Evolutionary conservation across 2,329 filamentous ascomycete species (phyloP), one percentile per base, ranked within the genome.

Genomic region (Aspergillus sp.): DNA sequence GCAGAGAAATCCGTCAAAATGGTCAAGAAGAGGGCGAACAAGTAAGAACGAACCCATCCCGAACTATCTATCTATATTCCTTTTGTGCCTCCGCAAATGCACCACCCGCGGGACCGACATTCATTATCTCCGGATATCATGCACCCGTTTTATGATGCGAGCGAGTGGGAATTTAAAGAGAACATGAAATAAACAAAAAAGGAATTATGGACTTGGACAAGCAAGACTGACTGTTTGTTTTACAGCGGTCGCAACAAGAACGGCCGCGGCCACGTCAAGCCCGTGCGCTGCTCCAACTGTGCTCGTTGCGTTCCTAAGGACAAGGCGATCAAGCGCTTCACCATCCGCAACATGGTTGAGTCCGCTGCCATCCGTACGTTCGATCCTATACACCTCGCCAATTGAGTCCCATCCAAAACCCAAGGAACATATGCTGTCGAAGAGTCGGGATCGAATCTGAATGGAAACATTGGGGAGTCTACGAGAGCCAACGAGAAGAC

Each of bases 321-420:
- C 72, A 98, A 98, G 89, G 93, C 94, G 64, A 97, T 98, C 84
- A 98, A 98, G 90, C 85, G 93, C 79, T 98, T 98, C 83, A 98
- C 93, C 79, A 87, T 98, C 83, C 87, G 93, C 75, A 97, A 98
- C 87, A 98, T 98, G 93, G 93, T 98, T 62, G 93, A 98, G 81
- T 96, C 90, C 69, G 93, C 94, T 70, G 93, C 93, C 70, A 97
- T 98, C 75, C 93, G 94, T 97, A 90, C 69, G 90, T 88, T 57
- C 46, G 48, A 47, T 47, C 58, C 47, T 42, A 31, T 30, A 27
- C 44, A 42, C 45, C 44, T 44, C 31, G 42, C 38, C 41, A 39
- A 41, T 43, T 37, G 46, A 52, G 47, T 19, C 19, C 19, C 19
- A 19, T 19, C 19, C 19, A 19, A 19, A 19, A 19, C 19, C 19